Conservation (phyloP, 1,284 basidiomycete species). For the Cryptococcus jaspeensis region DNA sequence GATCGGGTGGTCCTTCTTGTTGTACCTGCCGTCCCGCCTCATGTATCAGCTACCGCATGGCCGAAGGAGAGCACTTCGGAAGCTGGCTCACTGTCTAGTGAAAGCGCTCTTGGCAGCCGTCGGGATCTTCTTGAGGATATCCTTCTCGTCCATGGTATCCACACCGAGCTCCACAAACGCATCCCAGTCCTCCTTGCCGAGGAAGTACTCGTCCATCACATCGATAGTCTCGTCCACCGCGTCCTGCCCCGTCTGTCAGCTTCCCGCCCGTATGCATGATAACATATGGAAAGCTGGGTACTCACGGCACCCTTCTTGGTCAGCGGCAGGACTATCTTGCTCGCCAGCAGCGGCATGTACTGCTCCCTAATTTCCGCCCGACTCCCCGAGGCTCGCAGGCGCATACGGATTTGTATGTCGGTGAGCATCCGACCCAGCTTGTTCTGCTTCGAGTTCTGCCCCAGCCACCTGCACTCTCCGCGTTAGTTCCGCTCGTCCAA, state of each 20-base stretch:
- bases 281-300: constrained; percentile 2
- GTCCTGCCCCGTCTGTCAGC: constrained; percentile 55
- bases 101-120: constrained; percentile 77
- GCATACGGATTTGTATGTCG: constrained; percentile 93
- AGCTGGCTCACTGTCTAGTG: constrained; percentile 69
- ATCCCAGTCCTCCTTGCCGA: constrained; percentile 95
- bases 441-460: constrained; percentile 89
- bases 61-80: not conserved
- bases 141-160: constrained; percentile 70
- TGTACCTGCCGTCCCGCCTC: constrained; percentile 63
- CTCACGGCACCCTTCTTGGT: constrained; percentile 55
- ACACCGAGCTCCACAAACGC: constrained; percentile 89
- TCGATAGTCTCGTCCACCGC: constrained; percentile 79
- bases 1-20: constrained; percentile 79
- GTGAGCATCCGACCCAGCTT: constrained; percentile 78
- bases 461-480: constrained; percentile 71
- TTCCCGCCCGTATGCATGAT: not conserved
- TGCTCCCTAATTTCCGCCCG: constrained; percentile 84
- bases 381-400: constrained; percentile 85
- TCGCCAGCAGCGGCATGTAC: constrained; percentile 83
- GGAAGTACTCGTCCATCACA: constrained; percentile 90
- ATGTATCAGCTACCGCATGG: not conserved
- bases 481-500: not conserved
- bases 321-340: constrained; percentile 75
- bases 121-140: constrained; percentile 78